phyloP scores from a whole-genome alignment of 257 asterid genomes.

The Solanum virginianum region DNA sequence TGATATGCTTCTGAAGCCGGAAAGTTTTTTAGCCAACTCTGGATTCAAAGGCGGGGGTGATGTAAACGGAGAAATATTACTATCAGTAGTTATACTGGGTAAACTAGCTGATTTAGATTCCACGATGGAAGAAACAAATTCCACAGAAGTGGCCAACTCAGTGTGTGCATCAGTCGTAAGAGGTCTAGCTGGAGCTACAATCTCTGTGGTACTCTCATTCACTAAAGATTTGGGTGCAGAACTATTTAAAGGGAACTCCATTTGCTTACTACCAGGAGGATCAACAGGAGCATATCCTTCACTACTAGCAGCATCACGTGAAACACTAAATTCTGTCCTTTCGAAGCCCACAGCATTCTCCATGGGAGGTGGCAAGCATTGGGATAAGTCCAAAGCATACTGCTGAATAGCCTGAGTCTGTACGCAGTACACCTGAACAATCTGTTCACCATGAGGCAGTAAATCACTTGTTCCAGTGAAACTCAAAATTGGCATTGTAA shows the following conservation, averaged over 20 bases:
- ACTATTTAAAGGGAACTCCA: constrained; percentile 37
- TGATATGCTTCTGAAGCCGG: constrained; percentile 55
- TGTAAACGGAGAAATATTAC: constrained; percentile 36
- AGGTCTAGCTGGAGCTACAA: constrained; percentile 25
- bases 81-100: constrained; percentile 24
- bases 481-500: constrained; percentile 95
- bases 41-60: constrained; percentile 70
- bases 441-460: constrained; percentile 80
- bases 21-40: constrained; percentile 48
- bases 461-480: constrained; percentile 83
- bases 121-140: constrained; percentile 27
- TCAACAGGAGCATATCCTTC: constrained; percentile 43
- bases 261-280: constrained; percentile 30
- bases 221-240: constrained; percentile 39
- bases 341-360: constrained; percentile 40
- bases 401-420: constrained; percentile 99
- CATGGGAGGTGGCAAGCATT: constrained; percentile 74
- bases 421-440: constrained; percentile 90
- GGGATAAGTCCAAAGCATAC: constrained; percentile 85
- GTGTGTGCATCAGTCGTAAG: constrained; percentile 23
- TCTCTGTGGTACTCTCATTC: constrained; percentile 32
- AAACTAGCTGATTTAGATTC: constrained; percentile 37
- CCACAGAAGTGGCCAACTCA: constrained; percentile 29
- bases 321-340: constrained; percentile 43
- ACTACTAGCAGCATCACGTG: constrained; percentile 30